Conservation (phyloP, 108 stramenopile genomes). For the Pseudonitzschia pungens region DNA sequence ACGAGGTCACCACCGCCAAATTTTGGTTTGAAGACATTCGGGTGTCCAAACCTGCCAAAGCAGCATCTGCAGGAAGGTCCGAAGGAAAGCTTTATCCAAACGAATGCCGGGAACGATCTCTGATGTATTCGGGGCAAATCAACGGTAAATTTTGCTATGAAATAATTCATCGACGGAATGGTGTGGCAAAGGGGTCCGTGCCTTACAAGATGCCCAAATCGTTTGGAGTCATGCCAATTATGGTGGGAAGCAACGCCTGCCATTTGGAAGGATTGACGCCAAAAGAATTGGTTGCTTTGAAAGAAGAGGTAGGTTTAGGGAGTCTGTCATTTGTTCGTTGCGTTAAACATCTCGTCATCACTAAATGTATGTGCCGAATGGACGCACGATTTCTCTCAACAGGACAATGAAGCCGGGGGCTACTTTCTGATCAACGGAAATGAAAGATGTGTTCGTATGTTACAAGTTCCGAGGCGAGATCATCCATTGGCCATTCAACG, state of each 20-base stretch:
- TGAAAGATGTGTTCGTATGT: slow-evolving; percentile 92
- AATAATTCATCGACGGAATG: slow-evolving; percentile 63
- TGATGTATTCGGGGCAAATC: slow-evolving; percentile 77
- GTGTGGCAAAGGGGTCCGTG: slow-evolving; percentile 35
- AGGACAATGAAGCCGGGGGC: slow-evolving; percentile 94
- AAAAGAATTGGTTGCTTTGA: slow-evolving; percentile 46
- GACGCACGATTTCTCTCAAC: slow-evolving; percentile 4
- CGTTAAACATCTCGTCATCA: neutral
- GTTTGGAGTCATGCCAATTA: slow-evolving; percentile 94
- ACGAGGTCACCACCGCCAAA: slow-evolving; percentile 43
- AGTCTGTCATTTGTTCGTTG: neutral
- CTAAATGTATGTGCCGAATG: neutral
- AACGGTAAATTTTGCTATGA: slow-evolving; percentile 70
- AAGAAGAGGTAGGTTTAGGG: slow-evolving; percentile 66
- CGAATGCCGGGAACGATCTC: slow-evolving; percentile 79
- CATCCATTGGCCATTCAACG: slow-evolving; percentile 90
- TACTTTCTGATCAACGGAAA: slow-evolving; percentile 97
- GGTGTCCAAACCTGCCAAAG: slow-evolving; percentile 57
- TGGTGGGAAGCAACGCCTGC: slow-evolving; percentile 84
- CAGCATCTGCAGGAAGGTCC: slow-evolving; percentile 22
- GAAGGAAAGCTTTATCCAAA: slow-evolving; percentile 58
- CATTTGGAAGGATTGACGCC: slow-evolving; percentile 62
- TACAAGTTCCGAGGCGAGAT: slow-evolving; percentile 94
- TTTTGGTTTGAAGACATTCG: slow-evolving; percentile 80
- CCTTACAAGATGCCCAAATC: slow-evolving; percentile 44